Evolutionary conservation across 139 green algal genomes (phyloP).

Genomic region (Asterochloris erici): DNA sequence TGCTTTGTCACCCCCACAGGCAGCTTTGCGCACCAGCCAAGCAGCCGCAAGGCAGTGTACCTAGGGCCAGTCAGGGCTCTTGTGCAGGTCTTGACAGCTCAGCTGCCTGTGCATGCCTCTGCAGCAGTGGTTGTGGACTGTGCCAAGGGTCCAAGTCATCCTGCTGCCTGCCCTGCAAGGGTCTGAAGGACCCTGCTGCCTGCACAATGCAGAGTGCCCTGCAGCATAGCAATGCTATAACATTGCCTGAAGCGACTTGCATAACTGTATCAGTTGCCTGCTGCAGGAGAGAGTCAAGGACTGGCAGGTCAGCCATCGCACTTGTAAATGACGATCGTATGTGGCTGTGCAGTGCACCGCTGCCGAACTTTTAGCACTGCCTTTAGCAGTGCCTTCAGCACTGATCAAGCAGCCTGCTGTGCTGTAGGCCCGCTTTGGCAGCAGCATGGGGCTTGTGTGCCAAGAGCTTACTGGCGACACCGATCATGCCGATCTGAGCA

Average conservation of each 20-base stretch:
- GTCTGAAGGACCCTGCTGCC: background rate
- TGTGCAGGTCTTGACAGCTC: constrained; percentile 1
- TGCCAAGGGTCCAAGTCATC: background rate
- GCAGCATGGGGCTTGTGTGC: constrained; percentile 35
- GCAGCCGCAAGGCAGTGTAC: constrained; percentile 33
- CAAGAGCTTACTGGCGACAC: constrained; percentile 77
- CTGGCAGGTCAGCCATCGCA: constrained; percentile 45
- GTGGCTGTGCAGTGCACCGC: too few relatives aligned
- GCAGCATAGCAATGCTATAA: too few relatives aligned
- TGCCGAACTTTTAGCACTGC: too few relatives aligned
- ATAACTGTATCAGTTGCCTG: too few relatives aligned
- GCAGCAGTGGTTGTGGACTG: too few relatives aligned
- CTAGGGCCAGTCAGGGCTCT: constrained; percentile 19
- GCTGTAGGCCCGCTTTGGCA: constrained; percentile 35
- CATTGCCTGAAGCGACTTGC: too few relatives aligned
- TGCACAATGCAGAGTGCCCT: too few relatives aligned
- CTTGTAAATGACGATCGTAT: too few relatives aligned
- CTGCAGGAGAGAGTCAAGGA: constrained; percentile 80
- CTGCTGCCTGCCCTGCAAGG: background rate
- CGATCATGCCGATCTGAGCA: constrained; percentile 14
- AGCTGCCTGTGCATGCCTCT: too few relatives aligned
- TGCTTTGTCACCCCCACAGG: constrained; percentile 22
- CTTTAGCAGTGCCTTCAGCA: too few relatives aligned
- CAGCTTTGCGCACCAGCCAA: constrained; percentile 22
- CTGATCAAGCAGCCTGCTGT: too few relatives aligned